phyloP scores from a whole-genome alignment of 371 early-diverging fungal species.

The Mucor mucedo region DNA sequence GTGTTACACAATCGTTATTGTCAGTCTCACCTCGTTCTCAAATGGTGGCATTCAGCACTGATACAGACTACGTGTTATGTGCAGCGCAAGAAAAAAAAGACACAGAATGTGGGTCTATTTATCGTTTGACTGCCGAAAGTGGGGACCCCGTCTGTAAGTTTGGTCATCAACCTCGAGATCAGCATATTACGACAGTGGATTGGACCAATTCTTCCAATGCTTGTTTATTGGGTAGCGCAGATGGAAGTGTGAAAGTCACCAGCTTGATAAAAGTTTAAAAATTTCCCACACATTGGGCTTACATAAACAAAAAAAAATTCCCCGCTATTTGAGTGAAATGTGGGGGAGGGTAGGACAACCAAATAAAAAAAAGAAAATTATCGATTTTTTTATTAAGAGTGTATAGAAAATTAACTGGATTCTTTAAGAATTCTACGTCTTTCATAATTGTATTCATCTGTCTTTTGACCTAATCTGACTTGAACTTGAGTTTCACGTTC shows the following conservation, averaged over 20 bases:
- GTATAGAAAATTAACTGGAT: neutral
- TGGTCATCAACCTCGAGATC: slow-evolving; percentile 43
- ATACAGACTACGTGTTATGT: slow-evolving; percentile 52
- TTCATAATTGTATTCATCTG: slow-evolving; percentile 27
- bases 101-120: slow-evolving; percentile 21
- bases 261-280: slow-evolving; percentile 57
- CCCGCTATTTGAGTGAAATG: no score
- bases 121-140: slow-evolving; percentile 34
- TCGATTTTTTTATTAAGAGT: no score
- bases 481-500: slow-evolving; percentile 22
- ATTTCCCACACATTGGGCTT: neutral
- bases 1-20: slow-evolving; percentile 41
- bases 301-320: neutral
- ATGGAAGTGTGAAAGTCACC: slow-evolving; percentile 63
- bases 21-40: slow-evolving; percentile 45
- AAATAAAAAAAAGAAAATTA: no score
- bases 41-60: slow-evolving; percentile 54
- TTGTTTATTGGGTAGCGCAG: slow-evolving; percentile 58
- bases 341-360: no score
- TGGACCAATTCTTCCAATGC: slow-evolving; percentile 64
- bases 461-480: slow-evolving; percentile 21
- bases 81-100: slow-evolving; percentile 24
- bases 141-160: slow-evolving; percentile 47
- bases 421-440: slow-evolving; percentile 30
- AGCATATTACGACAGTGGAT: slow-evolving; percentile 58